Percentiles rank a stretch among this genome's conserved stretches.
These are phyloP conservation scores for Diutina scorzettiae DNA, from an alignment of 1,139 yeast species.

Conservation along the genomic window DNA sequence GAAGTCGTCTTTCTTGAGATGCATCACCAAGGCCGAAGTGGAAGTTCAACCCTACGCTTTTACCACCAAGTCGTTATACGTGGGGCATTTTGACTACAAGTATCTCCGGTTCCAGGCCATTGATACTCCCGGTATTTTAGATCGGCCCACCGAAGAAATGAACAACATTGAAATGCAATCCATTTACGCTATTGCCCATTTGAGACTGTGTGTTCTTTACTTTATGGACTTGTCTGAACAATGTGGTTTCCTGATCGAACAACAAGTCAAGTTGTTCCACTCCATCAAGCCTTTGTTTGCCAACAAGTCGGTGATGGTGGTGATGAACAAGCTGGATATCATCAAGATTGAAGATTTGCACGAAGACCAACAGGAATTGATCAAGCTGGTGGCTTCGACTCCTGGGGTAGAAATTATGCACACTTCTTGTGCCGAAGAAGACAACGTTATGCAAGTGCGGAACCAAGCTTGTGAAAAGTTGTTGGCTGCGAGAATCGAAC, in stretches of 20 bases:
- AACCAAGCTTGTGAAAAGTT: conserved; percentile 96
- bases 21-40: conserved; percentile 95
- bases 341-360: conserved; percentile 75
- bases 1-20: conserved; percentile 84
- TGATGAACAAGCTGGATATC: conserved; percentile 89
- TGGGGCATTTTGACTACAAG: conserved; percentile 96
- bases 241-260: conserved; percentile 96
- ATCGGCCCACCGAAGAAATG: conserved; percentile 98
- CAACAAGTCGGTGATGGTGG: conserved; percentile 91
- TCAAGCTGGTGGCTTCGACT: conserved; percentile 47
- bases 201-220: conserved; percentile 89
- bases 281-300: conserved; percentile 95
- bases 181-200: conserved; percentile 95
- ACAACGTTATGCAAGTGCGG: conserved; percentile 90
- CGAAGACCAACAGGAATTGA: conserved; percentile 59
- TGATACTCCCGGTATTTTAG: conserved; percentile 98
- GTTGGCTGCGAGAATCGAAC: conserved; percentile 91
- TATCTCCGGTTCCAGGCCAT: conserved; percentile 96
- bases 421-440: conserved; percentile 89
- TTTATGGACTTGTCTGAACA: conserved; percentile 98
- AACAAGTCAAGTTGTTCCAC: conserved; percentile 93
- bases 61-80: conserved; percentile 90
- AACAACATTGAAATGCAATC: conserved; percentile 99
- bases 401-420: conserved; percentile 89
- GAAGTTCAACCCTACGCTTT: conserved; percentile 99